Percentiles rank a stretch among this genome's conserved stretches.
Evolutionary conservation across 2,329 filamentous ascomycete species (phyloP).

Genomic region (Botrytis deweyae): DNA sequence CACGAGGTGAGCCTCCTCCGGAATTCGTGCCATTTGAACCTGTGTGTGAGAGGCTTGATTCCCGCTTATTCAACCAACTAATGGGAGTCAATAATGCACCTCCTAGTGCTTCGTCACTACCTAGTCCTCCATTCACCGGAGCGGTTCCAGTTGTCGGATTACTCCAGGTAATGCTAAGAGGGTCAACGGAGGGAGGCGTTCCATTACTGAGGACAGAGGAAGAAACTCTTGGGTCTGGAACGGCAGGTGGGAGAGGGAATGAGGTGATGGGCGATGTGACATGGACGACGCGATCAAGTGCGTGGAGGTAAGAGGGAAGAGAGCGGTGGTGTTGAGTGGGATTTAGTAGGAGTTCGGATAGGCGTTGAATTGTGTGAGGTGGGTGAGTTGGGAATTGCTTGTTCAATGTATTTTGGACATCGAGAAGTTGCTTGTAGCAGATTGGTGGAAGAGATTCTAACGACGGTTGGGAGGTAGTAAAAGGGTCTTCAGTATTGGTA

Average conservation of each 20-base stretch:
- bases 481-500: constrained; percentile 43
- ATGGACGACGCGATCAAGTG: constrained; percentile 84
- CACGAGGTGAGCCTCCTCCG: constrained; percentile 26
- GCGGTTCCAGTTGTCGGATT: constrained; percentile 43
- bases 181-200: constrained; percentile 39
- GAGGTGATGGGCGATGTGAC: constrained; percentile 79
- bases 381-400: constrained; percentile 70
- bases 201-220: constrained; percentile 58
- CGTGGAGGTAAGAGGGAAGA: constrained; percentile 82
- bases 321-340: constrained; percentile 79
- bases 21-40: constrained; percentile 16
- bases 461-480: constrained; percentile 33
- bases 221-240: constrained; percentile 57
- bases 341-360: constrained; percentile 78
- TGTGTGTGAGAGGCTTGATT: constrained; percentile 25
- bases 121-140: constrained; percentile 49
- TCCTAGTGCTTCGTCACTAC: constrained; percentile 84
- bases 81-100: constrained; percentile 92
- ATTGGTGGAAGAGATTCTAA: constrained; percentile 3
- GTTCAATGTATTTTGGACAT: constrained; percentile 60
- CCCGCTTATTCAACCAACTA: constrained; percentile 68
- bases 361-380: constrained; percentile 88
- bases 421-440: constrained; percentile 45
- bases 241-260: constrained; percentile 76
- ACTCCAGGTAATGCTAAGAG: constrained; percentile 47